Evolutionary conservation across 768 basidiomycete genomes (phyloP).

Genomic region (Panellus pusillus): DNA sequence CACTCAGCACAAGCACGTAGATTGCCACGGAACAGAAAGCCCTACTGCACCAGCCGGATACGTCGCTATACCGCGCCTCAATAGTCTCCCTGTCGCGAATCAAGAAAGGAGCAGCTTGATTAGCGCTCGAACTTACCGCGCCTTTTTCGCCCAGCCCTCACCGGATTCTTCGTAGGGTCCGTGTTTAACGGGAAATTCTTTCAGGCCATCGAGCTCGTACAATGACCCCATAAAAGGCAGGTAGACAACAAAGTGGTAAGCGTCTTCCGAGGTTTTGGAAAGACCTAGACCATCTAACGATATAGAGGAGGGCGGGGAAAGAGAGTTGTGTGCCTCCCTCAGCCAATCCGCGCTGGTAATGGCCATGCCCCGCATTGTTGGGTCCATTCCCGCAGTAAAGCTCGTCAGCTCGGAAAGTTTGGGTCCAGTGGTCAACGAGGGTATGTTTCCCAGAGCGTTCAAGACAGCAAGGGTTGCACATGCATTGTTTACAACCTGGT

Average conservation of each 20-base stretch:
- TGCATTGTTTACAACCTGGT: conserved; percentile 93
- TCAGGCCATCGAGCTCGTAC: conserved; percentile 94
- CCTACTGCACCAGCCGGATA: conserved; percentile 88
- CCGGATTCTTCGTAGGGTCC: conserved; percentile 65
- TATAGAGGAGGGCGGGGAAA: conserved; percentile 88
- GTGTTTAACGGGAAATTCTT: conserved; percentile 76
- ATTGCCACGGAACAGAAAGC: conserved; percentile 14
- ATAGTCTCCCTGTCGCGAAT: conserved; percentile 65
- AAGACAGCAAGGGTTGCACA: conserved; percentile 95
- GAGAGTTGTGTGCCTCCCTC: conserved; percentile 85
- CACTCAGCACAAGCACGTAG: conserved; percentile 11
- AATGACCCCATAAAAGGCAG: conserved; percentile 79
- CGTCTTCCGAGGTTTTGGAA: conserved; percentile 69
- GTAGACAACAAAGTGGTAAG: conserved; percentile 97
- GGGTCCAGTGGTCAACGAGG: conserved; percentile 57
- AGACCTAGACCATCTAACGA: conserved; percentile 82
- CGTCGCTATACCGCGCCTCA: conserved; percentile 82
- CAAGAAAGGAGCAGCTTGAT: conserved; percentile 23
- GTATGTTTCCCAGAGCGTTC: conserved; percentile 86
- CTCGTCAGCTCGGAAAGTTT: conserved; percentile 71
- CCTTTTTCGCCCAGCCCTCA: conserved; percentile 83
- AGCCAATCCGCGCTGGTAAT: conserved; percentile 82
- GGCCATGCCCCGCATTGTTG: conserved; percentile 78
- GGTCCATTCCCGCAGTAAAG: conserved; percentile 86
- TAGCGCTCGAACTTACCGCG: conserved; percentile 51